Evolutionary conservation across 1,139 yeast genomes (phyloP), one percentile per base, ranked within the genome.

Genomic region (Pichia sp.): DNA sequence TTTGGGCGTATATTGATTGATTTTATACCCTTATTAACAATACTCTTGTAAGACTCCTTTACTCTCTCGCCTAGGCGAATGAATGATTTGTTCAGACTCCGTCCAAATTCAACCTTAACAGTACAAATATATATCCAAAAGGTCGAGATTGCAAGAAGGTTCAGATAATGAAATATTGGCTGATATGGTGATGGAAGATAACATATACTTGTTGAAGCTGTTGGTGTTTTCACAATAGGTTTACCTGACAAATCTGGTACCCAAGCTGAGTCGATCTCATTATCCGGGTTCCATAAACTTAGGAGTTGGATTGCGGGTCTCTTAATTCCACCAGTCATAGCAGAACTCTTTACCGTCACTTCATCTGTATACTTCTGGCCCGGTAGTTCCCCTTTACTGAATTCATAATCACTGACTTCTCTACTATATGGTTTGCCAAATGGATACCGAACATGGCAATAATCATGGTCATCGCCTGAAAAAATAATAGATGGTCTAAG

Each of bases 381-480:
- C 1, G 68, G 67, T 21, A 59, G 57, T 5, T 46, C 39, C 4
- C 46, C 40, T 2, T 33, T 38, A 7, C 37, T 31, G 30, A 41
- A 43, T 9, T 26, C 28, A 33, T 41, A 43, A 33, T 49, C 51
- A 10, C 28, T 21, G 6, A 12, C 14, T 12, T 35, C 23, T 8
- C 24, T 22, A 24, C 47, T 44, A 17, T 12, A 37, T 8, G 14
- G 26, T 26, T 43, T 56, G 11, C 35, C 39, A 12, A 46, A 77
- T 2, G 70, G 61, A 54, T 88, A 96, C 11, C 65, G 62, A 12
- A 84, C 74, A 49, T 83, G 88, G 61, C 98, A 91, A 51, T 86
- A 89, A 60, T 91, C 98, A 62, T 91, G 98, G 58, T 91, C 98
- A 58, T 91, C 98, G 1, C 98, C 98, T 4, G 95, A 80, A 57